A percentile compares a stretch with the other conserved stretches of the same genome.
Conservation (phyloP, 139 green algal genomes). For the Dunaliella primolecta region DNA sequence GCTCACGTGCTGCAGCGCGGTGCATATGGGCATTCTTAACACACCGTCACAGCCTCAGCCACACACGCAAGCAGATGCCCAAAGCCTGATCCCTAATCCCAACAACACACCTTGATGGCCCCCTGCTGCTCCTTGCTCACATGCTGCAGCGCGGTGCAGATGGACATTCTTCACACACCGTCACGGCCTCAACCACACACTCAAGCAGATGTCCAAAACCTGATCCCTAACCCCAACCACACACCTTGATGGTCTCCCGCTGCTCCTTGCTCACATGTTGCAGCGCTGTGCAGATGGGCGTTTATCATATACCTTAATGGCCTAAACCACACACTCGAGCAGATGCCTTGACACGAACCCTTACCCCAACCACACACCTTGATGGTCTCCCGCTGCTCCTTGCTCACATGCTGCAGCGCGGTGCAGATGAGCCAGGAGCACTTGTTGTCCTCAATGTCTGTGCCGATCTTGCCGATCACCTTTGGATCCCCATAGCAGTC, state of each 20-base stretch:
- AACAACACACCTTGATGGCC: constrained; percentile 82
- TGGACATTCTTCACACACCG: no score
- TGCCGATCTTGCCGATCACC: constrained; percentile 97
- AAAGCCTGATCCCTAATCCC: no score
- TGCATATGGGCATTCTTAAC: no score
- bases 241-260: constrained; percentile 78
- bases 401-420: constrained; percentile 72
- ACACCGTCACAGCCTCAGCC: no score
- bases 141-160: constrained; percentile 85
- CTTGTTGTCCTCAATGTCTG: constrained; percentile 99
- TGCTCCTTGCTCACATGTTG: constrained; percentile 72
- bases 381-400: constrained; percentile 80
- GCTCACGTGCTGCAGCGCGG: constrained; percentile 75
- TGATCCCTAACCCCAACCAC: no score
- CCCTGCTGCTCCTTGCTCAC: constrained; percentile 74
- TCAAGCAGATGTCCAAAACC: no score
- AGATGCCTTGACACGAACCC: not conserved
- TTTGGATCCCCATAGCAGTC: constrained; percentile 93
- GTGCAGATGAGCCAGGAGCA: constrained; percentile 97
- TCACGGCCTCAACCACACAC: no score
- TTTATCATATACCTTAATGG: no score
- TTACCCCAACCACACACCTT: constrained; percentile 43
- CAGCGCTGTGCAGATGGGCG: constrained; percentile 93
- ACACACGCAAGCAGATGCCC: no score
- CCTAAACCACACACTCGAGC: not conserved